These are phyloP conservation scores for Lonicera japonica DNA, from an alignment of 129 eudicot species.

Conservation along the genomic window DNA sequence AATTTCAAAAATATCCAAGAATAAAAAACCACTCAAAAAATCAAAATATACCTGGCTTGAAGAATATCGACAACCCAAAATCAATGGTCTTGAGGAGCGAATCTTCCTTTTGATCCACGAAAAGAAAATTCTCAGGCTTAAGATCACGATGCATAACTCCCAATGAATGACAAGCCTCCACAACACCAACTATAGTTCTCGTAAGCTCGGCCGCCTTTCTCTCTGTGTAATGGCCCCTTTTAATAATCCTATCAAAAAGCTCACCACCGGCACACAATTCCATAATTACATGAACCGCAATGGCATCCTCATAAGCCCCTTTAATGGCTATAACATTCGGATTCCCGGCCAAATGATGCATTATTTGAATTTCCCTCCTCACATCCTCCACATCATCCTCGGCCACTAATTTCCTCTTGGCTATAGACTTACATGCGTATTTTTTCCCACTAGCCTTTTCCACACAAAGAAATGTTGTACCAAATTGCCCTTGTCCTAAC, in stretches of 20 bases:
- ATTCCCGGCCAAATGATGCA: conserved; percentile 12
- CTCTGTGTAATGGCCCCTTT: conserved; percentile 10
- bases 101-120: neutral
- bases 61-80: conserved; percentile 10
- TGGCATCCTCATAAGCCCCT: conserved; percentile 7
- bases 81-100: conserved; percentile 6
- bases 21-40: too few relatives aligned
- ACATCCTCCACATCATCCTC: conserved; percentile 12
- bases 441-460: conserved; percentile 4
- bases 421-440: conserved; percentile 9
- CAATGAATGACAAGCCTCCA: conserved; percentile 13
- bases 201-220: conserved; percentile 6
- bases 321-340: conserved; percentile 6
- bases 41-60: neutral
- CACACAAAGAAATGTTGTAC: conserved; percentile 7
- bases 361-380: conserved; percentile 12
- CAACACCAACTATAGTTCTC: conserved; percentile 6
- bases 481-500: conserved; percentile 14
- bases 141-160: conserved; percentile 17
- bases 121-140: conserved; percentile 13
- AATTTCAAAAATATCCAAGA: too few relatives aligned
- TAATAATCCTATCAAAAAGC: conserved; percentile 12
- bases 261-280: conserved; percentile 16
- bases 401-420: conserved; percentile 3
- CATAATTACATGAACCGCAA: conserved; percentile 10